Conservation (phyloP, 2,329 filamentous ascomycete species). For the Coniella lustricola region DNA sequence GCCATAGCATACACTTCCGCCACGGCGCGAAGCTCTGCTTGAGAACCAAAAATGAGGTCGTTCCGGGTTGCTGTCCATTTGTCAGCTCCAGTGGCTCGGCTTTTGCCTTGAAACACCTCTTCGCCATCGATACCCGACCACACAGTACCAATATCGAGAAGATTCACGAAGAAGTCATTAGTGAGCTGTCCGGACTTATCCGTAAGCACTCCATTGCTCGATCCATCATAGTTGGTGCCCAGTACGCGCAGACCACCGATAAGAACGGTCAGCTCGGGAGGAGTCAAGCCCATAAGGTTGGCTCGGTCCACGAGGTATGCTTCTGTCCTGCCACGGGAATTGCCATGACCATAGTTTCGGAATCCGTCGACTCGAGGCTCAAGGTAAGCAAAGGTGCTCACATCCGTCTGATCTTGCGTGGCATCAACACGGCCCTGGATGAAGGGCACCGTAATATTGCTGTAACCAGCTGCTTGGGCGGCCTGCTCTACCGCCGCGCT, state of each 20-base stretch:
- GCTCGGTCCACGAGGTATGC: slow-evolving; percentile 66
- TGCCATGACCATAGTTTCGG: slow-evolving; percentile 68
- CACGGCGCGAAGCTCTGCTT: slow-evolving; percentile 64
- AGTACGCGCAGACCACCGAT: slow-evolving; percentile 66
- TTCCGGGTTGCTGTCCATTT: slow-evolving; percentile 65
- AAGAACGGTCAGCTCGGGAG: slow-evolving; percentile 64
- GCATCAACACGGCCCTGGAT: slow-evolving; percentile 66
- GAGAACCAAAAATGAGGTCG: slow-evolving; percentile 67
- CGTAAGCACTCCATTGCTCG: slow-evolving; percentile 61
- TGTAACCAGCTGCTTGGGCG: slow-evolving; percentile 36
- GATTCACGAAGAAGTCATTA: slow-evolving; percentile 78
- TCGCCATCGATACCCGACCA: slow-evolving; percentile 37
- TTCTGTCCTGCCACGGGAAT: slow-evolving; percentile 55
- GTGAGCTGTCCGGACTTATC: slow-evolving; percentile 59
- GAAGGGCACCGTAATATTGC: slow-evolving; percentile 58
- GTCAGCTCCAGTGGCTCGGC: slow-evolving; percentile 42
- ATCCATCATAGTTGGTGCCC: slow-evolving; percentile 65
- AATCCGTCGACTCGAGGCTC: slow-evolving; percentile 68
- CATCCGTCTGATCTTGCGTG: slow-evolving; percentile 64
- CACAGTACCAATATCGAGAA: slow-evolving; percentile 58
- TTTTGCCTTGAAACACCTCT: slow-evolving; percentile 11
- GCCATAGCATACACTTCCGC: slow-evolving; percentile 61
- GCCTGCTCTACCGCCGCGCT: slow-evolving; percentile 66
- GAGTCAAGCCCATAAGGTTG: slow-evolving; percentile 61
- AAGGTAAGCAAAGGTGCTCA: slow-evolving; percentile 55